These are phyloP conservation scores for Fusarium sambucinum DNA, from an alignment of 2,329 filamentous ascomycete genomes.

Conservation along the genomic window DNA sequence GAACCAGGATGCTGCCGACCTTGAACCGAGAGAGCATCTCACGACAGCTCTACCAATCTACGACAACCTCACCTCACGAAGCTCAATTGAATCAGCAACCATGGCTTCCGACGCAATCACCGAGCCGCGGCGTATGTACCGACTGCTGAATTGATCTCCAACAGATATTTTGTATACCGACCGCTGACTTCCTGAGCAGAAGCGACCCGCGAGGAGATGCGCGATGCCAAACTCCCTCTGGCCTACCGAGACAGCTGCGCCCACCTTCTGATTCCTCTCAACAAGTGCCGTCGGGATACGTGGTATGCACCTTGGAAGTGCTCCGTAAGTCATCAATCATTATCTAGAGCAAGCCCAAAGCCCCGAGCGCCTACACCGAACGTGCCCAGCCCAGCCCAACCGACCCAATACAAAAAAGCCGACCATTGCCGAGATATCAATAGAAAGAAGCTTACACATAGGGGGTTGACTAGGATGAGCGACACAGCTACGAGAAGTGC, in stretches of 20 bases:
- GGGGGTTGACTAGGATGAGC: slow-evolving; percentile 76
- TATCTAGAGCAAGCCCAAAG: slow-evolving; percentile 10
- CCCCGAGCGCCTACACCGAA: slow-evolving; percentile 19
- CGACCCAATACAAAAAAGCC: slow-evolving; percentile 13
- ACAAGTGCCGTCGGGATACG: slow-evolving; percentile 90
- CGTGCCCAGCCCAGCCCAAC: slow-evolving; percentile 2
- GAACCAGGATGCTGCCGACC: slow-evolving; percentile 44
- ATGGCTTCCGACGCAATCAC: slow-evolving; percentile 55
- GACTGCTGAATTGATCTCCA: slow-evolving; percentile 1
- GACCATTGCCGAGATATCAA: slow-evolving; percentile 28
- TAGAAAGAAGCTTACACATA: slow-evolving; percentile 41
- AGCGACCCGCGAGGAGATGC: slow-evolving; percentile 92
- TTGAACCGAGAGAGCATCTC: slow-evolving; percentile 49
- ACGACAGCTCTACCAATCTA: slow-evolving; percentile 46
- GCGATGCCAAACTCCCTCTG: slow-evolving; percentile 86
- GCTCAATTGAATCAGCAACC: slow-evolving; percentile 53
- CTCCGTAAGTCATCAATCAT: slow-evolving; percentile 72
- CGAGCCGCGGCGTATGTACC: slow-evolving; percentile 56
- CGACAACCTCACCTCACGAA: slow-evolving; percentile 48
- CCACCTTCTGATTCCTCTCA: slow-evolving; percentile 92
- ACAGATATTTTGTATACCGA: slow-evolving; percentile 28
- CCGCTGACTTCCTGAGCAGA: slow-evolving; percentile 59
- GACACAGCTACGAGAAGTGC: slow-evolving; percentile 99
- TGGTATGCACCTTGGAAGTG: slow-evolving; percentile 99
- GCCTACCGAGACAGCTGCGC: slow-evolving; percentile 97